Conservation (phyloP, 768 basidiomycete species). For the Leccinum arenicola region DNA sequence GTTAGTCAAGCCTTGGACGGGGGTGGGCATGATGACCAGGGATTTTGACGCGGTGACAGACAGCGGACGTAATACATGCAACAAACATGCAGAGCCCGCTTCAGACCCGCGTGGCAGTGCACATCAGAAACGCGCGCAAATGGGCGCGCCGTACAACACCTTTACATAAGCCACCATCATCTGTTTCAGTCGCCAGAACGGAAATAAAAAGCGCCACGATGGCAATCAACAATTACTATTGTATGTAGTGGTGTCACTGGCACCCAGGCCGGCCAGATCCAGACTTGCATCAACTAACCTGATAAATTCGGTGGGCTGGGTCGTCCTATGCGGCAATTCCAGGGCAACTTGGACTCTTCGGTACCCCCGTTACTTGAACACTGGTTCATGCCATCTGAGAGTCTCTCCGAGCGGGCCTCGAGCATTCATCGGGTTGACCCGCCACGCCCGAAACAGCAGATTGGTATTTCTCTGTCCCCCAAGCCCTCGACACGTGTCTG, state of each 20-base stretch:
- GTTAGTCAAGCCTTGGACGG: slow-evolving; percentile 12
- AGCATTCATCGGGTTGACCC: too few species aligned
- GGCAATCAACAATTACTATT: background rate
- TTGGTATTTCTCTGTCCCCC: background rate
- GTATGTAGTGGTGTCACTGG: background rate
- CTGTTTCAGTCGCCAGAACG: too few species aligned
- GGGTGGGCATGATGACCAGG: background rate
- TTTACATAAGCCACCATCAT: background rate
- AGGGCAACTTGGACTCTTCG: too few species aligned
- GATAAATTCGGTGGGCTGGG: too few species aligned
- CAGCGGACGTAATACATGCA: background rate
- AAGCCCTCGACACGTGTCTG: background rate
- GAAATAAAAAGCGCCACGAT: background rate
- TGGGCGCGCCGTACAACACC: background rate
- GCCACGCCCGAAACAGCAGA: background rate
- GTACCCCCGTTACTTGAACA: too few species aligned
- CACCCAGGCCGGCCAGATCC: too few species aligned
- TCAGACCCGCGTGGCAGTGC: background rate
- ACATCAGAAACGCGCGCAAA: background rate
- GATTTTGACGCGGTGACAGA: background rate
- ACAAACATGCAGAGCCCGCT: background rate
- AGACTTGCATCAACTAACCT: too few species aligned
- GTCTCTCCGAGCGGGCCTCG: too few species aligned
- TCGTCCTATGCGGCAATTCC: background rate
- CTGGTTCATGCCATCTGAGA: too few species aligned